Percentiles rank a stretch among this genome's conserved stretches.
Evolutionary conservation across 1,139 yeast genomes (phyloP).

Genomic region (Pichia sp.): DNA sequence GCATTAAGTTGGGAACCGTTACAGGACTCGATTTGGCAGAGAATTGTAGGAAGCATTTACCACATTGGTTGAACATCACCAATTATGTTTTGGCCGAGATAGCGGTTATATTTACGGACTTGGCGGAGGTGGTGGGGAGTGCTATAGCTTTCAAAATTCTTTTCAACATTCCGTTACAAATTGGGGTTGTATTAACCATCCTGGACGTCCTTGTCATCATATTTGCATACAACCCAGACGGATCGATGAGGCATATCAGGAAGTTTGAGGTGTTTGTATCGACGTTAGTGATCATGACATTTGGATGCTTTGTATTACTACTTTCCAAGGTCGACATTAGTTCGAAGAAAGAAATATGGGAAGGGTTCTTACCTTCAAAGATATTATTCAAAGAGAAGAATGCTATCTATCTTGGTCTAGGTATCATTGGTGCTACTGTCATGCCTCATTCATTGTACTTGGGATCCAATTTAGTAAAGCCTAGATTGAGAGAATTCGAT

Average conservation of each 20-base stretch:
- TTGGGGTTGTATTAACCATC: conserved; percentile 66
- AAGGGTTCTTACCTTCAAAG: conserved; percentile 56
- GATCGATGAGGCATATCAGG: conserved; percentile 60
- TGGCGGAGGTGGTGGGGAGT: conserved; percentile 80
- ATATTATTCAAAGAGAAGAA: conserved; percentile 35
- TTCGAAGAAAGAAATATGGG: conserved; percentile 35
- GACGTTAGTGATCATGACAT: conserved; percentile 57
- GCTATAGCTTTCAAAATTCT: conserved; percentile 70
- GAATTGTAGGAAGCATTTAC: conserved; percentile 63
- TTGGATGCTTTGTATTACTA: conserved; percentile 60
- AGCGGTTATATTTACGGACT: conserved; percentile 75
- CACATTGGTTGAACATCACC: conserved; percentile 50
- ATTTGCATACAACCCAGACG: conserved; percentile 66
- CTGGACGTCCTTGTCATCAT: conserved; percentile 67
- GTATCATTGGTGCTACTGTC: conserved; percentile 76
- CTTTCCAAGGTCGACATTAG: conserved; percentile 48
- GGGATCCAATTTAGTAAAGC: conserved; percentile 74
- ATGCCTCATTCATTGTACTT: conserved; percentile 78
- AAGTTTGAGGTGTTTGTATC: conserved; percentile 65
- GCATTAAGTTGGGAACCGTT: conserved; percentile 72
- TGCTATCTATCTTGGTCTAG: conserved; percentile 62
- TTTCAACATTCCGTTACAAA: conserved; percentile 59
- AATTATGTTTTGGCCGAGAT: conserved; percentile 64
- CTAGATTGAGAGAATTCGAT: conserved; percentile 69
- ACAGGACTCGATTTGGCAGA: conserved; percentile 77